phyloP scores from a whole-genome alignment of 2,329 filamentous ascomycete genomes.

The Botrytis byssoidea region DNA sequence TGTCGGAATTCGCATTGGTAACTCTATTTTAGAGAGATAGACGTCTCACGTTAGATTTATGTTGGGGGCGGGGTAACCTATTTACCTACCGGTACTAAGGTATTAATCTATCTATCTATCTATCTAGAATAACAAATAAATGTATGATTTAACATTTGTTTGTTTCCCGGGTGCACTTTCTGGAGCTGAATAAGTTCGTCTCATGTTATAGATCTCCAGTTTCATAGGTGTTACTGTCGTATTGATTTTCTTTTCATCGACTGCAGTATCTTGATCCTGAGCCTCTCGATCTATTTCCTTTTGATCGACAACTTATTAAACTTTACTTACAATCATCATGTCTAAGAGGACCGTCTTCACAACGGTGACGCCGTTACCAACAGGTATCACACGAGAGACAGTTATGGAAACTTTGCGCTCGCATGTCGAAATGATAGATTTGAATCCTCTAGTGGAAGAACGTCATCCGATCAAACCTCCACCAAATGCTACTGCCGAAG shows the following conservation, averaged over 20 bases:
- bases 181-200: neutral
- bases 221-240: neutral
- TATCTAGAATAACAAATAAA: neutral
- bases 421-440: constrained; percentile 80
- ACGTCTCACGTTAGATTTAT: neutral
- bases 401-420: constrained; percentile 74
- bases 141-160: neutral
- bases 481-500: constrained; percentile 63
- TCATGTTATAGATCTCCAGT: neutral
- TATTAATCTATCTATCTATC: neutral
- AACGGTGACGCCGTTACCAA: constrained; percentile 73
- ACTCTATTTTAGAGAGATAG: neutral
- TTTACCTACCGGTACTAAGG: neutral
- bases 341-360: constrained; percentile 61
- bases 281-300: neutral
- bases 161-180: neutral
- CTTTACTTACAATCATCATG: constrained; percentile 26
- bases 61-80: neutral
- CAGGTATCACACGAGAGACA: constrained; percentile 63
- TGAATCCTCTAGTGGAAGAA: constrained; percentile 59
- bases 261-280: neutral
- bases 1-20: neutral
- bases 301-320: neutral
- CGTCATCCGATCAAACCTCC: constrained; percentile 68
- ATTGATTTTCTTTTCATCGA: neutral